phyloP scores from a whole-genome alignment of 2,329 filamentous ascomycete species.

The Nakataea oryzae region DNA sequence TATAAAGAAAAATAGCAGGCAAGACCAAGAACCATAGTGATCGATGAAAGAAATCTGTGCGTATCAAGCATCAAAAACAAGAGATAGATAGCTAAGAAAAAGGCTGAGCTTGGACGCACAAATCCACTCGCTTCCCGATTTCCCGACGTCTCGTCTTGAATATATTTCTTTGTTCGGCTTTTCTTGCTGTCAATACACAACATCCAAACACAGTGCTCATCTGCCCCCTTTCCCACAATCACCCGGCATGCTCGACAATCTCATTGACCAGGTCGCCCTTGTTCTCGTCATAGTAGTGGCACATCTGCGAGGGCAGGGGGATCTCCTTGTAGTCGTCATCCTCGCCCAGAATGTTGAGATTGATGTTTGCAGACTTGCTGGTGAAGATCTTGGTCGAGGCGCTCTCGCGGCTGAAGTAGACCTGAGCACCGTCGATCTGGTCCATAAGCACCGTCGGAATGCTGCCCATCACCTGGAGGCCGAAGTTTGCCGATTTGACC shows the following conservation, averaged over 20 bases:
- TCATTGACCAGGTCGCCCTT: constrained; percentile 76
- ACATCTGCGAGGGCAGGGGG: constrained; percentile 81
- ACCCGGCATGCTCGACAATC: constrained; percentile 86
- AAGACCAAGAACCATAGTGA: background rate
- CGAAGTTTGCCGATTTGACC: constrained; percentile 91
- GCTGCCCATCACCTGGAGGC: constrained; percentile 78
- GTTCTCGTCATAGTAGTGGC: constrained; percentile 58
- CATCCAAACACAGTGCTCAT: background rate
- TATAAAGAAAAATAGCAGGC: background rate
- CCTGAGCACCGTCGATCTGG: constrained; percentile 79
- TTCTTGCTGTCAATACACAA: background rate
- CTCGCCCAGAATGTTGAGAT: constrained; percentile 69
- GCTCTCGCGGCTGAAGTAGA: constrained; percentile 80
- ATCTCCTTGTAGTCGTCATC: constrained; percentile 81
- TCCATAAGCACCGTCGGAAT: constrained; percentile 86
- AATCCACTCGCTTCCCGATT: background rate
- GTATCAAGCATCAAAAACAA: too few species aligned
- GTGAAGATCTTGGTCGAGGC: constrained; percentile 73
- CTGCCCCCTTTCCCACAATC: background rate
- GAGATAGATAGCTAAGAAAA: background rate
- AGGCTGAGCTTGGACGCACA: background rate
- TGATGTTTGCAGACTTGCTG: constrained; percentile 79
- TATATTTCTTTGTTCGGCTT: background rate
- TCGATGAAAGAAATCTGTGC: background rate
- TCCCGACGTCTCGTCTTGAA: background rate